Percentiles rank a stretch among this genome's conserved stretches.
These are phyloP conservation scores for Biscutella laevigata DNA, from an alignment of 441 rosid genomes.

Conservation along the genomic window DNA sequence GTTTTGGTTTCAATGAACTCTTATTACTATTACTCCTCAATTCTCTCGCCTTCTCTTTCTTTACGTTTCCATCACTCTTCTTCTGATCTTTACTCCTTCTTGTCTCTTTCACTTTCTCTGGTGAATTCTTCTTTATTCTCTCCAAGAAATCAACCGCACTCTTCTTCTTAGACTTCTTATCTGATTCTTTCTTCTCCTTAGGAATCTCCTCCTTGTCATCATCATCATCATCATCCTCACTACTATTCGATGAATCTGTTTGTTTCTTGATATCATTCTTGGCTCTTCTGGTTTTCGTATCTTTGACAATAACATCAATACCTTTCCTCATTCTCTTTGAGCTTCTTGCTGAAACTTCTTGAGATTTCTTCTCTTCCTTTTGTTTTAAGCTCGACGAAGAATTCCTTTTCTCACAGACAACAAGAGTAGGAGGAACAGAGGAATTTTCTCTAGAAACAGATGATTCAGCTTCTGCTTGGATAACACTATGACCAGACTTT, in stretches of 20 bases:
- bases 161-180: constrained; percentile 52
- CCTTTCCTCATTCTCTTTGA: constrained; percentile 42
- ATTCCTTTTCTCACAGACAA: constrained; percentile 49
- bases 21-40: constrained; percentile 25
- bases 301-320: not conserved
- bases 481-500: not conserved
- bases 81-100: constrained; percentile 26
- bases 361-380: constrained; percentile 22
- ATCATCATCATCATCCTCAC: constrained; percentile 2
- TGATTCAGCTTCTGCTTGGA: constrained; percentile 27
- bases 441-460: constrained; percentile 35
- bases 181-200: constrained; percentile 31
- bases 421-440: constrained; percentile 34
- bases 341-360: constrained; percentile 34
- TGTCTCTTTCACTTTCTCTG: constrained; percentile 26
- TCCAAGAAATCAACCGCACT: constrained; percentile 56
- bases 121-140: constrained; percentile 48
- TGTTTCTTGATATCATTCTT: constrained; percentile 8
- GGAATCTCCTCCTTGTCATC: constrained; percentile 31
- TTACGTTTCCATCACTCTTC: constrained; percentile 18
- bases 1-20: constrained; percentile 38
- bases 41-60: constrained; percentile 24
- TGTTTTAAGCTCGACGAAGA: constrained; percentile 29
- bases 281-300: constrained; percentile 10
- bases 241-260: constrained; percentile 7